Base-by-base conservation (phyloP, 371 early-diverging fungal species). In the Conidiobolus coronatus region DNA sequence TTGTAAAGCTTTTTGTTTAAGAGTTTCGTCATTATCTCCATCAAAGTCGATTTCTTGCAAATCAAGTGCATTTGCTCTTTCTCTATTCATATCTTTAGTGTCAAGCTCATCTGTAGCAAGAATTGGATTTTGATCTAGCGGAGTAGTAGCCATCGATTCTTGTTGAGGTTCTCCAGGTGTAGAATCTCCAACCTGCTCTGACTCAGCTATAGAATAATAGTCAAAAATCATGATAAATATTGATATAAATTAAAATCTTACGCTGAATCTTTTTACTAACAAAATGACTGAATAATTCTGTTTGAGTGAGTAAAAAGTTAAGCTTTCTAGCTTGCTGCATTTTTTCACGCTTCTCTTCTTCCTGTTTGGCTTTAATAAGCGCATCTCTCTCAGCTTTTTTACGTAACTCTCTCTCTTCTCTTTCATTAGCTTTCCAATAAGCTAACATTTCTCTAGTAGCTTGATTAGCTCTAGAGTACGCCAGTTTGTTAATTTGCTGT, bases 221-320 rank as follows among this genome's bases (percentile, higher is more conserved):
- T 29, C 9, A 29, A 29, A 29, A 29, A 29, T 29, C 9, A 9
- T 29, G 3, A 29, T 29, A 29, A 29, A 29, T 5, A 29, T 29
- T 29, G 29, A 5, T 3, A 9, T 43, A 23, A 11, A 48, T 14
- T 2, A 55, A 55, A 22, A 58, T 58, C 59, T 59, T 42, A 52
- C 62, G 29, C 9, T 29, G 29, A 37, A 84, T 74, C 57, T 85
- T 86, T 48, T 77, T 74, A 36, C 82, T 82, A 48, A 95, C 78
- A 67, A 95, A 98, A 63, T 93, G 92, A 52, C 88, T 82, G 67
- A 88, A 98, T 1, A 96, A 67, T 56, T 98, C 96, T 4, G 96
- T 95, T 60, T 98, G 95, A 0, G 83, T 85, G 48, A 95, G 81
- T 50, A 98, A 69, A 57, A 94, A 95, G 58, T 93, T 85, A 43